Conservation (phyloP, 2,329 filamentous ascomycete genomes). For the Ophioceras dolichostomum region DNA sequence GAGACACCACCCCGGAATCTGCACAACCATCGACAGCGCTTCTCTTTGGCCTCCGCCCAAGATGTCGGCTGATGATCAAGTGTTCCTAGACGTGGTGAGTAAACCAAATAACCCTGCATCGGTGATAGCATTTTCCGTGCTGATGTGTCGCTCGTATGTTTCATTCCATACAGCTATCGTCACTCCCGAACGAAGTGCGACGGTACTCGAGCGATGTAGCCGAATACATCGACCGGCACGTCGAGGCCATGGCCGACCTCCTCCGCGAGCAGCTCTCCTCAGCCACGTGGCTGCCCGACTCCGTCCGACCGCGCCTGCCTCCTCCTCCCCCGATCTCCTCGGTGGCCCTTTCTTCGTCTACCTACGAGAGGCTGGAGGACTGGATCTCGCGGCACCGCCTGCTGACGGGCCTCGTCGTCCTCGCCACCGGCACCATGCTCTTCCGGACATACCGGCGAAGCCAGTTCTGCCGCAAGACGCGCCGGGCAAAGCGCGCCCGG, state of each 20-base stretch:
- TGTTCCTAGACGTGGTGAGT: slow-evolving; percentile 65
- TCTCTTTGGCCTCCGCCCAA: too few species aligned
- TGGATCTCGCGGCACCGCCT: slow-evolving; percentile 67
- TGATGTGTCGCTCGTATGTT: slow-evolving; percentile 1
- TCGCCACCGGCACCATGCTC: slow-evolving; percentile 55
- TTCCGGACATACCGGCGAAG: slow-evolving; percentile 38
- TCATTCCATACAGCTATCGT: slow-evolving; percentile 34
- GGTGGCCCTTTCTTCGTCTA: slow-evolving; percentile 17
- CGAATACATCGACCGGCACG: slow-evolving; percentile 67
- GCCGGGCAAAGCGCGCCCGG: slow-evolving; percentile 64
- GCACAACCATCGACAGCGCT: too few species aligned
- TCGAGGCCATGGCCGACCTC: slow-evolving; percentile 61
- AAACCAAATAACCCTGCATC: too few species aligned
- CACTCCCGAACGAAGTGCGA: slow-evolving; percentile 49
- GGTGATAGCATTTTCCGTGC: slow-evolving; percentile 2
- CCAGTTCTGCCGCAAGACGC: slow-evolving; percentile 50
- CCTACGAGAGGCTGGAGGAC: slow-evolving; percentile 45
- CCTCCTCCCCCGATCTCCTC: slow-evolving; percentile 25
- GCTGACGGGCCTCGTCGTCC: slow-evolving; percentile 56
- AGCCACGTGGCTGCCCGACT: slow-evolving; percentile 61
- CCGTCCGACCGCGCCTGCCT: slow-evolving; percentile 47
- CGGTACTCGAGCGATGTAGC: slow-evolving; percentile 62
- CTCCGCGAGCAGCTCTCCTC: slow-evolving; percentile 59
- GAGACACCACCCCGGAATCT: too few species aligned
- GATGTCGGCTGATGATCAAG: slow-evolving; percentile 72